A percentile compares a stretch with the other conserved stretches of the same genome.
These are phyloP conservation scores for Trichoderma harzianum DNA, from an alignment of 2,329 filamentous ascomycete species.

Conservation along the genomic window DNA sequence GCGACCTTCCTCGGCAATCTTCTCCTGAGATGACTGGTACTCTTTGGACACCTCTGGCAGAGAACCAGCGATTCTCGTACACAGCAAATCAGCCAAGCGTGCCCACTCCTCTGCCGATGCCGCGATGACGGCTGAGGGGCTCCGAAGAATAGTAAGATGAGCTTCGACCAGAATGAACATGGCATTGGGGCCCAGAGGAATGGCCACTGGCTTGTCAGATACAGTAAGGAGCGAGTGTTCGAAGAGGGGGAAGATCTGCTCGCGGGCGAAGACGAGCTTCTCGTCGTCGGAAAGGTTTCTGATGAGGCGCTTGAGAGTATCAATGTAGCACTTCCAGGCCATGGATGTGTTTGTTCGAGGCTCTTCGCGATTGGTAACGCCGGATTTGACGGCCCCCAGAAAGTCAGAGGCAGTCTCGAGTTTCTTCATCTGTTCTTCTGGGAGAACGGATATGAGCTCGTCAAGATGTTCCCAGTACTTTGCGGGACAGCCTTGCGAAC, in stretches of 20 bases:
- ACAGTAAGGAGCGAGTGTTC: slow-evolving; percentile 51
- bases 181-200: slow-evolving; percentile 34
- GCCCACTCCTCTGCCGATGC: slow-evolving; percentile 60
- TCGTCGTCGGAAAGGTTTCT: slow-evolving; percentile 44
- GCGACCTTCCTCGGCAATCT: slow-evolving; percentile 61
- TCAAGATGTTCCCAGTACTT: slow-evolving; percentile 71
- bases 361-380: slow-evolving; percentile 73
- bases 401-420: slow-evolving; percentile 57
- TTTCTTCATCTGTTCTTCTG: slow-evolving; percentile 40
- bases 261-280: slow-evolving; percentile 44
- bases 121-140: slow-evolving; percentile 41
- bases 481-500: slow-evolving; percentile 72
- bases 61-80: slow-evolving; percentile 66
- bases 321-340: slow-evolving; percentile 75
- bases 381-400: slow-evolving; percentile 64
- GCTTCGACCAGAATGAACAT: slow-evolving; percentile 45
- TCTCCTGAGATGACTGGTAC: slow-evolving; percentile 67
- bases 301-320: slow-evolving; percentile 55
- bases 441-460: slow-evolving; percentile 59
- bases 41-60: slow-evolving; percentile 79
- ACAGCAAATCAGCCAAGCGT: slow-evolving; percentile 57
- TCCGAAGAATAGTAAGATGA: slow-evolving; percentile 43
- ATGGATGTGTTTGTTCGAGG: slow-evolving; percentile 61
- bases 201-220: slow-evolving; percentile 35
- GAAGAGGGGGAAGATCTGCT: slow-evolving; percentile 53